Conservation (phyloP, 148 eudicot species). For the Spergularia marina region DNA sequence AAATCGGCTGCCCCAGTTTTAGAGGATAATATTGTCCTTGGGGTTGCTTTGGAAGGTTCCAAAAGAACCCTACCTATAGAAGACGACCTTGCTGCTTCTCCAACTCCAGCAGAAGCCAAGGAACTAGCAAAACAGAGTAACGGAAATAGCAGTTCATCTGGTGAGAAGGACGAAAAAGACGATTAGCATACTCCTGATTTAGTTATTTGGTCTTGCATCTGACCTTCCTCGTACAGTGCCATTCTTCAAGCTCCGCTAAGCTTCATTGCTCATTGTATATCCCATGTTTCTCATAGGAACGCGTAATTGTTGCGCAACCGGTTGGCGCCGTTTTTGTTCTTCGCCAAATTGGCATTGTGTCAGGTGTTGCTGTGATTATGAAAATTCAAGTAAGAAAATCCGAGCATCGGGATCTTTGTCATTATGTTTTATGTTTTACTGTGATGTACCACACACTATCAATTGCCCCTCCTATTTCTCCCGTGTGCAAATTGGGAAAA, state of each 20-base stretch:
- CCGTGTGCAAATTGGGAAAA: too few relatives aligned
- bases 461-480: too few relatives aligned
- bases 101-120: conserved; percentile 41
- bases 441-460: too few relatives aligned
- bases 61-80: conserved; percentile 92
- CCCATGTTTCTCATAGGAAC: not conserved
- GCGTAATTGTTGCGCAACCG: not conserved
- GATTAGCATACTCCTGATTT: conserved; percentile 7
- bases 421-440: too few relatives aligned
- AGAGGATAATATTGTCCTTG: conserved; percentile 90
- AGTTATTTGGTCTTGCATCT: not conserved
- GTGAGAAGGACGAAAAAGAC: conserved; percentile 53
- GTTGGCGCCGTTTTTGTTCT: conserved; percentile 19
- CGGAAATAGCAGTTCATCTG: conserved; percentile 34
- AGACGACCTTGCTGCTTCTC: conserved; percentile 48
- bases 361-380: not conserved
- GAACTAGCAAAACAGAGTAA: conserved; percentile 51
- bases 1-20: conserved; percentile 41
- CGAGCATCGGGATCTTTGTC: too few relatives aligned
- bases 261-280: conserved; percentile 22
- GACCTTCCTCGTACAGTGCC: conserved; percentile 10
- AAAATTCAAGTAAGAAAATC: too few relatives aligned
- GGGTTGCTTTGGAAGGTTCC: conserved; percentile 93
- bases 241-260: conserved; percentile 6
- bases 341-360: conserved; percentile 17